Conservation (phyloP, 2,329 filamentous ascomycete species). For the Fusarium cyanostomum region DNA sequence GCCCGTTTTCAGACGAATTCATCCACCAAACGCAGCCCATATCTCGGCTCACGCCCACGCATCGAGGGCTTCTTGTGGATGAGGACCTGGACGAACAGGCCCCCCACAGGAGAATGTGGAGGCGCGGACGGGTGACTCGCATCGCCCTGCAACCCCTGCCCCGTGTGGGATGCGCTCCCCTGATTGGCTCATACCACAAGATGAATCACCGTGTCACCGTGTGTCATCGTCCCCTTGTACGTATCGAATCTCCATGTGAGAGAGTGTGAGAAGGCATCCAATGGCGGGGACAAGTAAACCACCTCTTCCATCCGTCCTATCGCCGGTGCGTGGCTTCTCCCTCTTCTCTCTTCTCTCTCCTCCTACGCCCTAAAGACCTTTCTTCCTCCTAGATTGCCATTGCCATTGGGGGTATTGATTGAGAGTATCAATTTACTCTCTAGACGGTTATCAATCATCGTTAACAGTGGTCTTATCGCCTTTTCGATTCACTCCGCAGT, state of each 20-base stretch:
- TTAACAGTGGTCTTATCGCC: slow-evolving; percentile 1
- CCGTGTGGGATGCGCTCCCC: slow-evolving; percentile 48
- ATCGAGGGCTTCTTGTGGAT: slow-evolving; percentile 6
- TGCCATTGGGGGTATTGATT: background rate
- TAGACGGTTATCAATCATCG: background rate
- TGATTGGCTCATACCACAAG: slow-evolving; percentile 43
- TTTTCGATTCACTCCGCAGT: slow-evolving; percentile 6
- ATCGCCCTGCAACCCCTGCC: slow-evolving; percentile 44
- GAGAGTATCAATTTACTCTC: background rate
- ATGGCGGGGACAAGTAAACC: slow-evolving; percentile 17
- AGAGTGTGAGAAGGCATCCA: slow-evolving; percentile 24
- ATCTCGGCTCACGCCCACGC: background rate
- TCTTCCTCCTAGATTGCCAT: background rate
- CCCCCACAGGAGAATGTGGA: slow-evolving; percentile 2
- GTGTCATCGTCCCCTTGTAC: slow-evolving; percentile 27
- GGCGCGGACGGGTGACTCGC: slow-evolving; percentile 60
- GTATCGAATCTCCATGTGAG: slow-evolving; percentile 9
- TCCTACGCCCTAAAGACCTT: background rate
- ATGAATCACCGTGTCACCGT: slow-evolving; percentile 29
- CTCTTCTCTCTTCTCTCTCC: slow-evolving; percentile 5
- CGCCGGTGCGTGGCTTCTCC: slow-evolving; percentile 6
- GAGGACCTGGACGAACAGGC: background rate
- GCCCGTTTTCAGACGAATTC: background rate
- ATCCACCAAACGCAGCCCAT: background rate
- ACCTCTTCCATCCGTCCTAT: slow-evolving; percentile 3